Percentiles rank a stretch among this genome's conserved stretches.
phyloP scores from a whole-genome alignment of 495 filamentous ascomycete genomes.

The Achaetomiella virescens region DNA sequence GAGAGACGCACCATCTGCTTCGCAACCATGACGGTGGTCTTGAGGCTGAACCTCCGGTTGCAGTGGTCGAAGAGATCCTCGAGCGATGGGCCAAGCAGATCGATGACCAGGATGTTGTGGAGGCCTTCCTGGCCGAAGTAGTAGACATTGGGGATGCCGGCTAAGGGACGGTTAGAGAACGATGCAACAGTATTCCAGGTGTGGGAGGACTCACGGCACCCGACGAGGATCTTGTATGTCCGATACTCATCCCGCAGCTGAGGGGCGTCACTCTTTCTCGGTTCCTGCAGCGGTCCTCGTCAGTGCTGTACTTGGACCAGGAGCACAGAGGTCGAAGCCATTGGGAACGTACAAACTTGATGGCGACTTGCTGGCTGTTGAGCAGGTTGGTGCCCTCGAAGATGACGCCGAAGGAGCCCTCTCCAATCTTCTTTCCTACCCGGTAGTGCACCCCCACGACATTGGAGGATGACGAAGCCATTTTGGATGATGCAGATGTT shows the following conservation, averaged over 20 bases:
- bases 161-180: slow-evolving; percentile 39
- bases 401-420: slow-evolving; percentile 98
- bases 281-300: slow-evolving; percentile 60
- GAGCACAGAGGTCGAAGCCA: background rate
- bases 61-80: slow-evolving; percentile 99
- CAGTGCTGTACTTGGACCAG: background rate
- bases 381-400: slow-evolving; percentile 98
- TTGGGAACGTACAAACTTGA: slow-evolving; percentile 83
- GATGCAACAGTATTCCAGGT: background rate
- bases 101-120: slow-evolving; percentile 98
- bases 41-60: slow-evolving; percentile 88
- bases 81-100: slow-evolving; percentile 89
- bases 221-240: slow-evolving; percentile 98
- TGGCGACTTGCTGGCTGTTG: slow-evolving; percentile 98
- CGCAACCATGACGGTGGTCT: slow-evolving; percentile 98
- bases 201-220: slow-evolving; percentile 77
- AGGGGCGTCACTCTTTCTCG: slow-evolving; percentile 95
- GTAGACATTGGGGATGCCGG: slow-evolving; percentile 99
- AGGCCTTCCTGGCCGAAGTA: slow-evolving; percentile 99
- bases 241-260: slow-evolving; percentile 98
- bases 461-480: slow-evolving; percentile 95
- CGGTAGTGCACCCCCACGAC: slow-evolving; percentile 98
- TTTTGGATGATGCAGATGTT: slow-evolving; percentile 31
- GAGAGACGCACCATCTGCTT: slow-evolving; percentile 87
- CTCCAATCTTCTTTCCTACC: slow-evolving; percentile 98